phyloP scores from a whole-genome alignment of 1,284 basidiomycete species.

The Somion occarium region DNA sequence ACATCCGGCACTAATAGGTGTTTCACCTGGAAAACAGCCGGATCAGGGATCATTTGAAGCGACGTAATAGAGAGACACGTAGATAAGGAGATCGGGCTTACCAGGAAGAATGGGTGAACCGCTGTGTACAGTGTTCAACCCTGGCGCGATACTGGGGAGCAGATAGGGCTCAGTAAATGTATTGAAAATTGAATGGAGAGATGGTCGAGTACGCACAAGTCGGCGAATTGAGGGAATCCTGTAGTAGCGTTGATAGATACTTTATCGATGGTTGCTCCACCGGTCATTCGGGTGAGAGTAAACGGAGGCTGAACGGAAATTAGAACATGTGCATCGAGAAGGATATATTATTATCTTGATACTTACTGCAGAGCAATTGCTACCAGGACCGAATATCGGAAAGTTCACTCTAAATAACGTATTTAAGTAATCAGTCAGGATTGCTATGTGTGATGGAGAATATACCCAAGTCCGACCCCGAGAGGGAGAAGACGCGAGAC shows the following conservation, averaged over 20 bases:
- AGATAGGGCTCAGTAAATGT: neutral
- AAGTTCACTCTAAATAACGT: constrained; percentile 19
- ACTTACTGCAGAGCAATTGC: constrained; percentile 20
- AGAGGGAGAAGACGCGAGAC: constrained; percentile 21
- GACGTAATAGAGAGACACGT: neutral
- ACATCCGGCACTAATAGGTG: constrained; percentile 20
- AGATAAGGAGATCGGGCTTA: constrained; percentile 8
- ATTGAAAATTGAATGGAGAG: neutral
- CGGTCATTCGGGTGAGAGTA: constrained; percentile 23
- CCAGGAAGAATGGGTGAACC: constrained; percentile 22
- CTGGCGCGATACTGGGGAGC: constrained; percentile 4
- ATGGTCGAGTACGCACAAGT: constrained; percentile 15
- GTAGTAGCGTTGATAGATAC: constrained; percentile 19
- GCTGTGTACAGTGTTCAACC: constrained; percentile 22
- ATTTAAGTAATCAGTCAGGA: too few relatives aligned
- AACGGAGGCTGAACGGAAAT: constrained; percentile 21
- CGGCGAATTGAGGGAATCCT: constrained; percentile 18
- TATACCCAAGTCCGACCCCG: constrained; percentile 23
- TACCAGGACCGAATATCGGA: constrained; percentile 21
- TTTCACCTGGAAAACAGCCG: constrained; percentile 21
- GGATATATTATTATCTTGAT: neutral
- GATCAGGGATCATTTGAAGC: neutral
- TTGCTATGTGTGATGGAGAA: too few relatives aligned
- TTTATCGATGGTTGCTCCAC: constrained; percentile 18
- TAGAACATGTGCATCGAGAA: neutral